Evolutionary conservation across 208 protist genomes (phyloP), one percentile per base, ranked within the genome.

Genomic region (Leishmania amazonensis): DNA sequence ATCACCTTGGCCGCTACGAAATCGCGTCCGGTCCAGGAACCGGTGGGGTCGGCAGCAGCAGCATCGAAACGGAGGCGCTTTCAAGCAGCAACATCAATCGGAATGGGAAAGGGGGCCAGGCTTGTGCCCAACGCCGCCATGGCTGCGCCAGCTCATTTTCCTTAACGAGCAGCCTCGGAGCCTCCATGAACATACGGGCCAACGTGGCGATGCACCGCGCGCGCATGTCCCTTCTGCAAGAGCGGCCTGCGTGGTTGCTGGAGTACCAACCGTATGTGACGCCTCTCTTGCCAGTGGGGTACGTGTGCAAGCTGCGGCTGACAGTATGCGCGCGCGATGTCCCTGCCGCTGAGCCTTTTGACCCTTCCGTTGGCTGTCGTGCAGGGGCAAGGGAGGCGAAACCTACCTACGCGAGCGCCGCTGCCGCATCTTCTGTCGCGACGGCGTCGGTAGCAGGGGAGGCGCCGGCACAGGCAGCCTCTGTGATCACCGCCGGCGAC

Each of bases 201-300:
- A 86, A 85, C 47, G 89, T 93, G 83, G 89, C 90, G 24, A 85
- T 95, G 81, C 87, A 82, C 71, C 89, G 92, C 15, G 90, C 92
- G 3, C 85, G 92, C n/a, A 88, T 92, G 88, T 47, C 81, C 49
- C 72, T 89, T 67, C 83, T 91, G 28, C 76, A 83, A 49, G 90
- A 88, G 47, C 81, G 85, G 57, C 90, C 89, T 0, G 84, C 89
- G 15, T 93, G 90, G 89, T 72, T 95, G 62, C 77, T 94, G 45
- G 84, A 89, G 45, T 93, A 95, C 77, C 90, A 95, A 77, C 85
- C 90, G 6, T 95, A 95, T 83, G 65, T 94, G 62, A 92, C 92
- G 24, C 90, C 92, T 21, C 86, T 95, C 17, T 88, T 95, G 51
- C 92, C 92, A 8, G 89, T 95, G 7, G 92, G 84, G n/a, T 95